These are phyloP conservation scores for Helenozyma baotianmanensis DNA, from an alignment of 805 yeast species.

Conservation along the genomic window DNA sequence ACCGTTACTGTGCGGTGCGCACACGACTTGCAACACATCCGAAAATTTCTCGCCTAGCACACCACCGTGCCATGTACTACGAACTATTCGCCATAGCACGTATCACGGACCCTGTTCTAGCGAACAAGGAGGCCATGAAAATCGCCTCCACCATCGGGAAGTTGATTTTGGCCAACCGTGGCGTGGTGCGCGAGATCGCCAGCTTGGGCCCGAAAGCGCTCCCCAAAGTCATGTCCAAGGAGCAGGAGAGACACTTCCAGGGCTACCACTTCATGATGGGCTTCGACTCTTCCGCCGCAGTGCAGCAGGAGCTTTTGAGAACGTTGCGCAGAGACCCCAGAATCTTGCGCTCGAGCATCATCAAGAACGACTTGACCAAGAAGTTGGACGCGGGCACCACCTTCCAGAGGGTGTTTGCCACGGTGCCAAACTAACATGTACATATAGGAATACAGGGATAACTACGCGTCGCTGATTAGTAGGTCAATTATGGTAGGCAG, in stretches of 20 bases:
- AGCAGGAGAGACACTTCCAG: constrained; percentile 85
- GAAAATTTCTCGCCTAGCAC: not conserved
- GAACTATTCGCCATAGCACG: constrained; percentile 90
- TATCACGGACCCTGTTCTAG: constrained; percentile 48
- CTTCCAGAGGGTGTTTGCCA: constrained; percentile 36
- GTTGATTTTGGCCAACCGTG: constrained; percentile 81
- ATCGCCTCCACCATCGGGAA: constrained; percentile 70
- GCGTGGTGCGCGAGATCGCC: constrained; percentile 81
- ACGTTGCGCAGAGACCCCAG: constrained; percentile 86
- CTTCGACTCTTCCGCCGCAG: constrained; percentile 82
- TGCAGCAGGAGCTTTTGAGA: constrained; percentile 79
- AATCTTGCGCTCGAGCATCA: constrained; percentile 71
- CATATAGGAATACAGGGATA: not conserved
- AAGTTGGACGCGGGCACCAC: constrained; percentile 56
- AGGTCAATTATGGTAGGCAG: too few species aligned
- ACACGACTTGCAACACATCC: not conserved
- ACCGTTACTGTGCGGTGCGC: too few species aligned
- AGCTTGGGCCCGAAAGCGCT: constrained; percentile 74
- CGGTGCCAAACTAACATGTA: constrained; percentile 8
- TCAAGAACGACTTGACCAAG: constrained; percentile 54
- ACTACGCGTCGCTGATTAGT: too few species aligned
- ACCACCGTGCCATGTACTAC: constrained; percentile 60
- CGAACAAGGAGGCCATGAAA: constrained; percentile 38
- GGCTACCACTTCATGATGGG: constrained; percentile 84
- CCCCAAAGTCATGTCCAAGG: constrained; percentile 77